These are phyloP conservation scores for Kodamaea derodonti DNA, from an alignment of 1,139 yeast genomes.

Conservation along the genomic window DNA sequence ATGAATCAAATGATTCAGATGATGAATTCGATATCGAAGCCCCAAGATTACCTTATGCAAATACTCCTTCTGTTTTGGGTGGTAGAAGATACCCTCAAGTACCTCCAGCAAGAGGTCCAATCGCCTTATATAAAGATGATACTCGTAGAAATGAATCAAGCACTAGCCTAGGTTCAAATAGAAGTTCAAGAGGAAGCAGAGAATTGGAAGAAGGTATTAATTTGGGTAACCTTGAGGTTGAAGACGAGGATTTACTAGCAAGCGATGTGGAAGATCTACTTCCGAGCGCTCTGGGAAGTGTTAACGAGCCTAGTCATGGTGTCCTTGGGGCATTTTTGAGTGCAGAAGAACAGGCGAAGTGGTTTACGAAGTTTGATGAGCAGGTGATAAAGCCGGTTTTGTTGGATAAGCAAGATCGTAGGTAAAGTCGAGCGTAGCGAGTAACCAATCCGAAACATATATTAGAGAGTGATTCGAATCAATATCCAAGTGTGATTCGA, in stretches of 20 bases:
- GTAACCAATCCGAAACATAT: background rate
- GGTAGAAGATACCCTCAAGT: conserved; percentile 28
- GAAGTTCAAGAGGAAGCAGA: conserved; percentile 4
- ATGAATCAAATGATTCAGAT: conserved; percentile 71
- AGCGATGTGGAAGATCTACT: conserved; percentile 42
- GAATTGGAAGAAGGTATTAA: conserved; percentile 8
- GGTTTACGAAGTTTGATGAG: conserved; percentile 94
- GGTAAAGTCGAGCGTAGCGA: background rate
- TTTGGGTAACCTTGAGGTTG: conserved; percentile 15
- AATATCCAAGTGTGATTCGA: no score
- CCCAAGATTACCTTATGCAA: conserved; percentile 39
- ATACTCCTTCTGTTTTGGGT: conserved; percentile 22
- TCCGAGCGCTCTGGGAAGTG: conserved; percentile 10
- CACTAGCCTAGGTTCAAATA: conserved; percentile 21
- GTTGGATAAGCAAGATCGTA: conserved; percentile 45
- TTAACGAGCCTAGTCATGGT: conserved; percentile 17
- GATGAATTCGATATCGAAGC: conserved; percentile 96
- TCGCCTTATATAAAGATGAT: conserved; percentile 13
- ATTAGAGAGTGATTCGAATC: no score
- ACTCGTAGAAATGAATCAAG: conserved; percentile 23
- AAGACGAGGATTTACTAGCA: conserved; percentile 33
- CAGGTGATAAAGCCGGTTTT: conserved; percentile 94
- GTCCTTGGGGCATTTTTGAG: conserved; percentile 43
- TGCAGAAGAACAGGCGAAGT: conserved; percentile 76
- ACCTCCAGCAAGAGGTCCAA: conserved; percentile 11